These are phyloP conservation scores for Lactarius pseudohatsudake DNA, from an alignment of 768 basidiomycete species.

Conservation along the genomic window DNA sequence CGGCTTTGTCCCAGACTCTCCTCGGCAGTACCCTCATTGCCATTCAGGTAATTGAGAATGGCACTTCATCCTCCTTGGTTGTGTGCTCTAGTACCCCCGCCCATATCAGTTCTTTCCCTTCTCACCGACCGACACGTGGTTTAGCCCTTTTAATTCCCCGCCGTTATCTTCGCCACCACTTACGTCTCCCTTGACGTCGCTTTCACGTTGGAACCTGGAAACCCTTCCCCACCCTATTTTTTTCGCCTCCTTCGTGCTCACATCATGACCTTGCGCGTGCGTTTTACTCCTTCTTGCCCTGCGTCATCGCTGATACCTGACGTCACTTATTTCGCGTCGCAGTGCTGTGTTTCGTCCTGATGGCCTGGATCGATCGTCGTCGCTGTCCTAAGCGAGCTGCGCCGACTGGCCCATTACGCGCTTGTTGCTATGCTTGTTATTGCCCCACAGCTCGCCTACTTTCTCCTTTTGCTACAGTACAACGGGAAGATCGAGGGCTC, in stretches of 20 bases:
- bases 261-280: slow-evolving; percentile 73
- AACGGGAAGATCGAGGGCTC: slow-evolving; percentile 75
- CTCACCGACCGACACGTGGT: slow-evolving; percentile 2
- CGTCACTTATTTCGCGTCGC: slow-evolving; percentile 42
- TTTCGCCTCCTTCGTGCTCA: slow-evolving; percentile 78
- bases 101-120: not conserved
- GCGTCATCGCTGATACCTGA: not conserved
- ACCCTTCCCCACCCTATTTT: slow-evolving; percentile 53
- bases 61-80: slow-evolving; percentile 66
- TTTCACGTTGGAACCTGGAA: slow-evolving; percentile 60
- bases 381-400: slow-evolving; percentile 68
- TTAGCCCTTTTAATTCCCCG: slow-evolving; percentile 63
- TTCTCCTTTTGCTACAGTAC: slow-evolving; percentile 79
- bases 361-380: slow-evolving; percentile 75
- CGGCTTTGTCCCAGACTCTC: slow-evolving; percentile 75
- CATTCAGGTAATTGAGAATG: slow-evolving; percentile 90
- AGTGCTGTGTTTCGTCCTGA: slow-evolving; percentile 65
- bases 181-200: slow-evolving; percentile 87
- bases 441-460: slow-evolving; percentile 78
- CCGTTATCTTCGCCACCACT: slow-evolving; percentile 59
- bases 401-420: slow-evolving; percentile 77
- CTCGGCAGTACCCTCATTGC: slow-evolving; percentile 74
- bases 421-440: slow-evolving; percentile 75
- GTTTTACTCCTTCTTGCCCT: slow-evolving; percentile 35
- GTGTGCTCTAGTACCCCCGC: slow-evolving; percentile 42